These are phyloP conservation scores for Odonthalia washingtoniensis DNA, from an alignment of 31 red algal genomes.

Conservation along the genomic window DNA sequence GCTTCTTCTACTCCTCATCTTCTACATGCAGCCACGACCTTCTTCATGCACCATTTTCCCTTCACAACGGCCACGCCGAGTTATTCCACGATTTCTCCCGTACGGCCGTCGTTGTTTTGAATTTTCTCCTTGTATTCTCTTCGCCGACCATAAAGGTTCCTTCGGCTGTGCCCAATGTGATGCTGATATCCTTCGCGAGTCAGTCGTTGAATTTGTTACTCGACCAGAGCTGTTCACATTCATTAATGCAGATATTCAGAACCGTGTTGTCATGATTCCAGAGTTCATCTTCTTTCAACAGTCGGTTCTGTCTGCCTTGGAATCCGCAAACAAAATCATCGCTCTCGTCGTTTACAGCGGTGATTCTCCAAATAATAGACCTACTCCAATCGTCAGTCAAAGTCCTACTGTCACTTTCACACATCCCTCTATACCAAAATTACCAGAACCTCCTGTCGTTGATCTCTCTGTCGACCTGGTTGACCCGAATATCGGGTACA, in stretches of 20 bases:
- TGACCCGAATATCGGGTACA: conserved; percentile 47
- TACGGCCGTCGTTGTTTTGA: conserved; percentile 53
- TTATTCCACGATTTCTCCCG: background rate
- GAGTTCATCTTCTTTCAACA: conserved; percentile 59
- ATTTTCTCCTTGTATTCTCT: conserved; percentile 47
- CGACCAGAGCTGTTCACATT: conserved; percentile 24
- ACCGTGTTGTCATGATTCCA: conserved; percentile 61
- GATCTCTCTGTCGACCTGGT: conserved; percentile 23
- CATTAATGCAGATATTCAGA: conserved; percentile 22
- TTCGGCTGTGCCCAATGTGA: conserved; percentile 79
- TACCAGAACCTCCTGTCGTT: conserved; percentile 23
- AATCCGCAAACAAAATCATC: conserved; percentile 45
- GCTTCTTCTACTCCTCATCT: too few species aligned
- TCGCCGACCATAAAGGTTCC: conserved; percentile 50
- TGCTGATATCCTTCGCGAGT: conserved; percentile 46
- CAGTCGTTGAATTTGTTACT: conserved; percentile 37
- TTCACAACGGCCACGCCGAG: background rate
- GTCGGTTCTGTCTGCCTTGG: conserved; percentile 39
- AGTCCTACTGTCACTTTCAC: background rate
- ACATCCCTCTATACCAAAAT: background rate
- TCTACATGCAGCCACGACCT: too few species aligned
- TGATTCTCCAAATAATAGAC: background rate
- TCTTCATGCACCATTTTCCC: too few species aligned
- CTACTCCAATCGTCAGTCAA: conserved; percentile 1
- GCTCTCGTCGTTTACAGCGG: conserved; percentile 72